Percentiles rank a stretch among this genome's conserved stretches.
Conservation (phyloP, 163 green algal species). For the Scenedesmus sp. region DNA sequence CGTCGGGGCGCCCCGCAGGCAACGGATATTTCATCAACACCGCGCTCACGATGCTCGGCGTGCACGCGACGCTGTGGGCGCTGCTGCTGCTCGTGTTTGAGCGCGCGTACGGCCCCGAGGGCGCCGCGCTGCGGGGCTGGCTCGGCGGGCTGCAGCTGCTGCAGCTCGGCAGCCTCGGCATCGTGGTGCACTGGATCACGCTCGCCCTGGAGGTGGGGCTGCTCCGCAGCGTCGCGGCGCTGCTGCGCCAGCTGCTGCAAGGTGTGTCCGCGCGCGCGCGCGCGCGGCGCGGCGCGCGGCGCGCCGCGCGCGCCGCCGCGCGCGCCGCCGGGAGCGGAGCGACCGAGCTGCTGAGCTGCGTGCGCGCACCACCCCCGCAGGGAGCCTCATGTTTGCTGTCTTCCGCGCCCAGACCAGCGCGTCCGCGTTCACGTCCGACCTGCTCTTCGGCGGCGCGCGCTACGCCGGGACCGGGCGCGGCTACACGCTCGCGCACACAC, state of each 20-base stretch:
- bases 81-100: slow-evolving; percentile 73
- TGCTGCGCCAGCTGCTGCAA: slow-evolving; percentile 48
- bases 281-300: not conserved
- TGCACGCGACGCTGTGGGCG: slow-evolving; percentile 80
- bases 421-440: slow-evolving; percentile 68
- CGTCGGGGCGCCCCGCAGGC: slow-evolving; percentile 56
- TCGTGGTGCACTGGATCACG: slow-evolving; percentile 75
- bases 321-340: not conserved
- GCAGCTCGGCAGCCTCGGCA: slow-evolving; percentile 80
- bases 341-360: not conserved
- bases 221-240: slow-evolving; percentile 41
- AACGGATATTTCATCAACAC: slow-evolving; percentile 91
- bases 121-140: not conserved
- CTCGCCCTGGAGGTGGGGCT: slow-evolving; percentile 61
- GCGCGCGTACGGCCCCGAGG: not conserved
- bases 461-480: slow-evolving; percentile 79
- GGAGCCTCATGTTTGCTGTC: slow-evolving; percentile 86
- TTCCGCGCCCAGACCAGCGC: slow-evolving; percentile 80
- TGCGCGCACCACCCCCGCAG: slow-evolving; percentile 27
- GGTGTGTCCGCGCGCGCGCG: not conserved
- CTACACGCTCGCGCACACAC: slow-evolving; percentile 69
- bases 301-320: not conserved
- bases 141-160: slow-evolving; percentile 57
- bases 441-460: slow-evolving; percentile 73
- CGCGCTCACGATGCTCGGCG: slow-evolving; percentile 70